Conservation (phyloP, 2,329 filamentous ascomycete genomes). For the Clarireedia paspali region DNA sequence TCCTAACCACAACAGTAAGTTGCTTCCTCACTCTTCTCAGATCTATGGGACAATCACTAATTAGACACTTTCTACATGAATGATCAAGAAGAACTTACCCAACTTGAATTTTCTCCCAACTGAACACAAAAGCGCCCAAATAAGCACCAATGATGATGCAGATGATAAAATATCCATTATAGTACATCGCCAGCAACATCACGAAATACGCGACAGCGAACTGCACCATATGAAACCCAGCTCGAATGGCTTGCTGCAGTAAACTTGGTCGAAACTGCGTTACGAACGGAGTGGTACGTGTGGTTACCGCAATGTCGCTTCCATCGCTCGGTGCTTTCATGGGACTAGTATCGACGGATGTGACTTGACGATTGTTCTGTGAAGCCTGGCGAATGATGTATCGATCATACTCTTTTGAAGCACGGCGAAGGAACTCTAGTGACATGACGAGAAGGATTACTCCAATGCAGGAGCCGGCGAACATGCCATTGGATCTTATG, state of each 20-base stretch:
- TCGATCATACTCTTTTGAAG: slow-evolving; percentile 65
- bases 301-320: neutral
- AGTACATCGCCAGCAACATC: slow-evolving; percentile 63
- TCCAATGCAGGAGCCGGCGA: slow-evolving; percentile 74
- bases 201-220: slow-evolving; percentile 73
- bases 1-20: neutral
- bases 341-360: neutral
- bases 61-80: neutral
- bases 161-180: slow-evolving; percentile 69
- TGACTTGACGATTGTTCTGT: neutral
- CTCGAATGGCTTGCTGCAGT: slow-evolving; percentile 58
- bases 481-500: slow-evolving; percentile 61
- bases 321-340: neutral
- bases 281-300: slow-evolving; percentile 9
- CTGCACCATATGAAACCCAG: slow-evolving; percentile 60
- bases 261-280: slow-evolving; percentile 46
- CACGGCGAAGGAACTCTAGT: slow-evolving; percentile 65
- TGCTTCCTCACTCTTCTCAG: neutral
- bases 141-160: slow-evolving; percentile 73
- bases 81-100: slow-evolving; percentile 11
- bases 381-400: slow-evolving; percentile 50
- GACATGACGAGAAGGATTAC: slow-evolving; percentile 64
- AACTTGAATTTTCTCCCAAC: slow-evolving; percentile 52
- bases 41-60: neutral
- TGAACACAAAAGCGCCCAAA: slow-evolving; percentile 64